Evolutionary conservation across 202 grass and related monocot species (phyloP).

Genomic region (Sporobolus alterniflorus): DNA sequence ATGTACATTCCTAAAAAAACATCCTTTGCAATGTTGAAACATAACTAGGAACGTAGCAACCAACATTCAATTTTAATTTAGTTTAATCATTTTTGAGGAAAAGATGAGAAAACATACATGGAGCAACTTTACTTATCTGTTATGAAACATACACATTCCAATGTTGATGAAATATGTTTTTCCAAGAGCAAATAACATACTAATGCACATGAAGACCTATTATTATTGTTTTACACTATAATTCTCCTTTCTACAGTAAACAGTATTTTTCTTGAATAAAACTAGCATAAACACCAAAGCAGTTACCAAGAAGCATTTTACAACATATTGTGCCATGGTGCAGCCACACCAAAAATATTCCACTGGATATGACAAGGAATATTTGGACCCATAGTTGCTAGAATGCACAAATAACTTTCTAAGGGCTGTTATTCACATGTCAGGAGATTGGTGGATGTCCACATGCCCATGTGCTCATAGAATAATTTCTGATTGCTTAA

Average conservation of each 20-base stretch:
- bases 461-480: not conserved
- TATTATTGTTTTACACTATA: not conserved
- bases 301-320: constrained; percentile 5
- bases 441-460: not conserved
- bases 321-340: constrained; percentile 2
- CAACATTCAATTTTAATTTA: not conserved
- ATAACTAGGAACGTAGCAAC: not conserved
- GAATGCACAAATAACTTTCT: constrained; percentile 3
- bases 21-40: constrained; percentile 8
- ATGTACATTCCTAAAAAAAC: too few relatives aligned
- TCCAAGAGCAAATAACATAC: not conserved
- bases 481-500: constrained; percentile 6
- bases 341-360: constrained; percentile 13
- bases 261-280: not conserved
- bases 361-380: not conserved
- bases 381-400: constrained; percentile 19
- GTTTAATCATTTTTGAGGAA: not conserved
- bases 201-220: not conserved
- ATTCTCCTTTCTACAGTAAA: constrained; percentile 11
- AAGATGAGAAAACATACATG: constrained; percentile 14
- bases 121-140: not conserved
- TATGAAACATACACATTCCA: not conserved
- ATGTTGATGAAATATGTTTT: constrained; percentile 15
- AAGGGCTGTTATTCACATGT: not conserved
- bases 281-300: not conserved